These are phyloP conservation scores for Posidonia oceanica DNA, from an alignment of 116 monocot species.

Conservation along the genomic window DNA sequence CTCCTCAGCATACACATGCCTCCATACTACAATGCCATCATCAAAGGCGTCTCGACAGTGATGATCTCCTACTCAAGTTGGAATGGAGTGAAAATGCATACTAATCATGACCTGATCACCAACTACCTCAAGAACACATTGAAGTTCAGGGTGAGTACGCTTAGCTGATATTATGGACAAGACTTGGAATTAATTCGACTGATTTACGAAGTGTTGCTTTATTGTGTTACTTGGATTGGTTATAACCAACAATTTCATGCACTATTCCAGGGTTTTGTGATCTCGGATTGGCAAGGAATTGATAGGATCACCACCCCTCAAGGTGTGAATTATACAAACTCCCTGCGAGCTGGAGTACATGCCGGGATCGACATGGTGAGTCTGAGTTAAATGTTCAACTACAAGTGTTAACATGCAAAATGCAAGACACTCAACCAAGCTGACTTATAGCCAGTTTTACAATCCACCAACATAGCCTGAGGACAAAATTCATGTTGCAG, in stretches of 20 bases:
- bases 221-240: too few species aligned
- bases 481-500: conserved; percentile 10
- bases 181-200: too few species aligned
- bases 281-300: conserved; percentile 63
- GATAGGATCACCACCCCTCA: conserved; percentile 45
- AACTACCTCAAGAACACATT: conserved; percentile 43
- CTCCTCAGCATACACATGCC: conserved; percentile 58
- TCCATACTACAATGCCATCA: conserved; percentile 35
- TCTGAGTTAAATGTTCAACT: neutral
- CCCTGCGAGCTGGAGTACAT: conserved; percentile 25
- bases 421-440: too few species aligned
- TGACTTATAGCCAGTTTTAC: too few species aligned
- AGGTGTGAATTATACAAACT: conserved; percentile 42
- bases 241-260: neutral
- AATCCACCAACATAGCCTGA: too few species aligned
- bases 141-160: conserved; percentile 26
- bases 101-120: conserved; percentile 39
- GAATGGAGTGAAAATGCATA: conserved; percentile 74
- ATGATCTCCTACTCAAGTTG: conserved; percentile 73
- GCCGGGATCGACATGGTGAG: conserved; percentile 54
- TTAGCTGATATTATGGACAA: neutral
- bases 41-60: conserved; percentile 54
- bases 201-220: too few species aligned
- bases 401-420: too few species aligned
- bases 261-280: conserved; percentile 44